Evolutionary conservation across 441 rosid species (phyloP).

Genomic region (Populus hybrid): DNA sequence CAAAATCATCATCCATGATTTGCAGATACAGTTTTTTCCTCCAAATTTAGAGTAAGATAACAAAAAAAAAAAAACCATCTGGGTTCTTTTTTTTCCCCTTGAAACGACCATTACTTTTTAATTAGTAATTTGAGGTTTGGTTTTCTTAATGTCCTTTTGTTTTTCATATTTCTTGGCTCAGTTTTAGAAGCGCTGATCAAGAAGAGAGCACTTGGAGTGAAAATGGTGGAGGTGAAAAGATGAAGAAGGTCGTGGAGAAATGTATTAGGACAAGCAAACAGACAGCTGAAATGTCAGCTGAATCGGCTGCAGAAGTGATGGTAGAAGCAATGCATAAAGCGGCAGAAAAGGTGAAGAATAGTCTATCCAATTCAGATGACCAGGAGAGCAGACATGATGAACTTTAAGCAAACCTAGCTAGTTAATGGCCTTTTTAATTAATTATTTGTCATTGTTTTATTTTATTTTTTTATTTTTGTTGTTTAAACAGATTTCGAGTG

Average conservation of each 20-base stretch:
- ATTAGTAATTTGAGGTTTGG: background rate
- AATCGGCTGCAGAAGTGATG: slow-evolving; percentile 39
- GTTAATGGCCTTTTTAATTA: background rate
- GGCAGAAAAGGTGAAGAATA: slow-evolving; percentile 27
- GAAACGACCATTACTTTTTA: too few species aligned
- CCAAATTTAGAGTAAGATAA: slow-evolving; percentile 56
- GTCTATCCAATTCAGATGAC: slow-evolving; percentile 11
- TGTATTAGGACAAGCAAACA: slow-evolving; percentile 36
- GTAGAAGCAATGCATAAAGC: slow-evolving; percentile 31
- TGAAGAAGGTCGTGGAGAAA: slow-evolving; percentile 49
- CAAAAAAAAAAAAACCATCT: too few species aligned
- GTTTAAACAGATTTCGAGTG: background rate
- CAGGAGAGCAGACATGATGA: slow-evolving; percentile 21
- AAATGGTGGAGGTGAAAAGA: slow-evolving; percentile 9
- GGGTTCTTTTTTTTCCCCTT: background rate
- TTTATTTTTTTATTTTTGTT: background rate
- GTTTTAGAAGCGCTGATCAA: slow-evolving; percentile 40
- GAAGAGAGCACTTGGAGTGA: slow-evolving; percentile 10
- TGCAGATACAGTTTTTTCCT: slow-evolving; percentile 46
- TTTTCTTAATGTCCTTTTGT: background rate
- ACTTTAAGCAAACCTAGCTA: slow-evolving; percentile 18
- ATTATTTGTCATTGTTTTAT: background rate
- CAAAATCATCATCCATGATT: slow-evolving; percentile 36
- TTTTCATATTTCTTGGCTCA: slow-evolving; percentile 3
- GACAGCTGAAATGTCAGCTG: slow-evolving; percentile 48